Conservation (phyloP, 2,329 filamentous ascomycete species). For the Penicillium sp. region DNA sequence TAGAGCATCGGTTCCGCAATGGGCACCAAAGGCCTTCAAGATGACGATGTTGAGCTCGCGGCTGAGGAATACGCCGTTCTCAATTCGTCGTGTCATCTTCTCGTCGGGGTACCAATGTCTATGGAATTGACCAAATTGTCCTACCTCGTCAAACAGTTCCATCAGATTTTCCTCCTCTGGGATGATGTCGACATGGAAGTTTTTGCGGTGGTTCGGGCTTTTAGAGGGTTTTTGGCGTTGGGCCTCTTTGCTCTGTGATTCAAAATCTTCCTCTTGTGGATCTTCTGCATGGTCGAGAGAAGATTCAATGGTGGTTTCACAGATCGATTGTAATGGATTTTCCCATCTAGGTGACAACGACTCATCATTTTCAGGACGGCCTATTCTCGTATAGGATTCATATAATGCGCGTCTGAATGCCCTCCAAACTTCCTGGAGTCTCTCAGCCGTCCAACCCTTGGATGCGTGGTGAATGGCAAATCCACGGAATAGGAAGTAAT, state of each 20-base stretch:
- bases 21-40: constrained; percentile 37
- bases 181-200: not conserved
- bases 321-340: constrained; percentile 10
- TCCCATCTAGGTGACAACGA: constrained; percentile 7
- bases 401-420: constrained; percentile 53
- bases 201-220: not conserved
- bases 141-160: constrained; percentile 12
- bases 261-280: not conserved
- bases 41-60: constrained; percentile 37
- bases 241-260: no score
- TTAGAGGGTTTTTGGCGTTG: not conserved
- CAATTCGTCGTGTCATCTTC: constrained; percentile 27
- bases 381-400: constrained; percentile 29
- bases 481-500: constrained; percentile 75
- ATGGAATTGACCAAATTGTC: not conserved
- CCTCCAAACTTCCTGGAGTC: constrained; percentile 65
- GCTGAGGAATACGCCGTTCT: constrained; percentile 41
- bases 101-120: constrained; percentile 16
- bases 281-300: not conserved
- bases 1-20: constrained; percentile 33
- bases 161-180: constrained; percentile 11
- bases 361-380: constrained; percentile 14
- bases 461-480: constrained; percentile 66
- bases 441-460: constrained; percentile 67
- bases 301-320: not conserved